Evolutionary conservation across 2,329 filamentous ascomycete species (phyloP), one percentile per base, ranked within the genome.

Genomic region (Colletotrichum sp.): DNA sequence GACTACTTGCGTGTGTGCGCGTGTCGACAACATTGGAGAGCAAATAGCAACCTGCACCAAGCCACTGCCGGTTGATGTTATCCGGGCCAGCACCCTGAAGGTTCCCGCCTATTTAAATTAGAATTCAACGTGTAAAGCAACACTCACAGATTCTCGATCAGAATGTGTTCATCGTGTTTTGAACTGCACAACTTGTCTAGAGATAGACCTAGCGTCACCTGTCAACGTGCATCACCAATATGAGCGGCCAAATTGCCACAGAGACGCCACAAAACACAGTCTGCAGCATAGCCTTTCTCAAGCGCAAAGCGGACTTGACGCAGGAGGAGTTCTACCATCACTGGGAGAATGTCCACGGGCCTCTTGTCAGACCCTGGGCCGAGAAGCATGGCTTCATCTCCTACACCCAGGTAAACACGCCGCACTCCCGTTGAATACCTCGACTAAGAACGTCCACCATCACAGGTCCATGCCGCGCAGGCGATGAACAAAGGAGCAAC

Each of bases 321-420:
- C 79, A 71, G 24, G 81, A 78, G 13, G 76, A 83, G 64, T 83
- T 84, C 78, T 83, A 83, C 79, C 73, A 81, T 61, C 82, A 83
- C 76, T 84, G 82, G 82, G 71, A 82, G 68, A 77, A 81, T 14
- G 75, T 81, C 7, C 82, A 84, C 72, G 82, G 78, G 5, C 79
- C 80, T 5, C 81, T 84, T 36, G 81, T 83, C 16, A 78, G 78
- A 68, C 81, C 83, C 1, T 84, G 82, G 83, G 81, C 81, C 13
- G 72, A 80, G 73, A 82, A 83, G 76, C 80, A 84, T 72, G 81
- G 81, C 5, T 79, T 84, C 48, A 63, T 78, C 30, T 80, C 79
- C 13, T 84, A 84, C 74, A 80, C 82, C 13, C 83, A 84, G 79
- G 79, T 80, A 36, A 24, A 28, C n/a, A 7, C 18, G 56, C 21